Evolutionary conservation across 2,329 filamentous ascomycete genomes (phyloP).

Genomic region (Colletotrichum tropicicola): DNA sequence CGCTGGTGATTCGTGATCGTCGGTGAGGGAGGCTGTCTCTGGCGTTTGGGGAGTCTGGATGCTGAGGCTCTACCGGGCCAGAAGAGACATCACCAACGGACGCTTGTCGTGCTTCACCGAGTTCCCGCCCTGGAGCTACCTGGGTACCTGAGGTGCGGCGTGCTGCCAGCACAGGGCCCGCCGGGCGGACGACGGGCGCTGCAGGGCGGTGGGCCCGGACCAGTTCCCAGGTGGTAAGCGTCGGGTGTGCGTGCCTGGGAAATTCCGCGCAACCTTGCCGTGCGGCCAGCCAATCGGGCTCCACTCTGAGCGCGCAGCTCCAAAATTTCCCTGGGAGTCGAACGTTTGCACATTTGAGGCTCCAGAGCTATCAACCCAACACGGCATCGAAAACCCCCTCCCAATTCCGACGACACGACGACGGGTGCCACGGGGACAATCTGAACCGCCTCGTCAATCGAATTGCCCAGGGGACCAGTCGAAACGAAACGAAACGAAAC

Average conservation of each 20-base stretch:
- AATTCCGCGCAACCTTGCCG: conserved; percentile 11
- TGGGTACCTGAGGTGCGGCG: background rate
- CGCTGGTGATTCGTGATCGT: background rate
- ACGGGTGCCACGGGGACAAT: too few relatives aligned
- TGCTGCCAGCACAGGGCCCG: background rate
- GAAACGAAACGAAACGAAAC: background rate
- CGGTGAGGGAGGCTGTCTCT: background rate
- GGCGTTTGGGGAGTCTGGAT: background rate
- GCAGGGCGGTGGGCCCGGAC: background rate
- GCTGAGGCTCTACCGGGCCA: too few relatives aligned
- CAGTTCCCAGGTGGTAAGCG: background rate
- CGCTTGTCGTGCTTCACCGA: conserved; percentile 6
- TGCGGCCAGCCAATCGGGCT: background rate
- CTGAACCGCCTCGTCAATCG: too few relatives aligned
- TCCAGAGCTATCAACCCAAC: background rate
- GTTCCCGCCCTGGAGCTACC: background rate
- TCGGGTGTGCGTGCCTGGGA: conserved; percentile 9
- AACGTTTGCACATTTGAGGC: background rate
- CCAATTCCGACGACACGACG: background rate
- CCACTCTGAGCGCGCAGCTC: conserved; percentile 14
- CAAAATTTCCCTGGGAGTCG: conserved; percentile 24
- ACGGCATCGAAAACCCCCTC: background rate
- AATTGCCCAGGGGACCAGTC: too few relatives aligned
- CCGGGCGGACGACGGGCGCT: background rate
- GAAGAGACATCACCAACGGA: too few relatives aligned